Evolutionary conservation across 805 yeast species (phyloP), one percentile per base, ranked within the genome.

Genomic region (Candida sphagnicola): DNA sequence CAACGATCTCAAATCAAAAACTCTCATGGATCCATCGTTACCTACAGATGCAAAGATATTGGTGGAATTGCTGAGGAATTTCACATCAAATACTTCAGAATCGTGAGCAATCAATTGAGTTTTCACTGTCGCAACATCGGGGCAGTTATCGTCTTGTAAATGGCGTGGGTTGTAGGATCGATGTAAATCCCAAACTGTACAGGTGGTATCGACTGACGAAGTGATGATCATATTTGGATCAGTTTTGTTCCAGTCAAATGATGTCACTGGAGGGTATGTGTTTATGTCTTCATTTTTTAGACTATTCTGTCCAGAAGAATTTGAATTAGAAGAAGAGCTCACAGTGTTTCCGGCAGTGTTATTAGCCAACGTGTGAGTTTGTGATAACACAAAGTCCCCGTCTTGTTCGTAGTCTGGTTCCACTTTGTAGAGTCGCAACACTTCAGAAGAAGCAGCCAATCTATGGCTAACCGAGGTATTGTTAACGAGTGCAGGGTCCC

Each of bases 91-190:
- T 3, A 93, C 99, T 59, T 89, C 97, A 46, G 83, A 79, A 57
- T 93, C 99, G 61, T 93, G 99, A 0, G 99, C 98, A 47, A 93
- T 93, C 34, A 93, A 70, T 62, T 93, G 97, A 1, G 98, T 91
- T 55, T 84, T 85, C 12, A 95, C 95, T 3, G 72, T 66, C 2
- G 76, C 80, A 16, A 81, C 75, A 30, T 78, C 74, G 11, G 43
- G 36, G 18, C 37, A 18, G 8, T 24, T 18, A 13, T 38, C 43
- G 19, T 44, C 48, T 10, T 34, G 17, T 24, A 35, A 25, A 34
- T 41, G 41, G 37, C 39, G 16, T 33, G 32, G 17, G 40, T 32
- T n/a, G 17, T 33, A 47, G 4, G 63, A 49, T 19, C 72, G 57
- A 43, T 59, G 54, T 23, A 89, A 59, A 61, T 93, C 98, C 98